Base-by-base conservation (phyloP, 1,284 basidiomycete species). In the Trametes hirsuta region DNA sequence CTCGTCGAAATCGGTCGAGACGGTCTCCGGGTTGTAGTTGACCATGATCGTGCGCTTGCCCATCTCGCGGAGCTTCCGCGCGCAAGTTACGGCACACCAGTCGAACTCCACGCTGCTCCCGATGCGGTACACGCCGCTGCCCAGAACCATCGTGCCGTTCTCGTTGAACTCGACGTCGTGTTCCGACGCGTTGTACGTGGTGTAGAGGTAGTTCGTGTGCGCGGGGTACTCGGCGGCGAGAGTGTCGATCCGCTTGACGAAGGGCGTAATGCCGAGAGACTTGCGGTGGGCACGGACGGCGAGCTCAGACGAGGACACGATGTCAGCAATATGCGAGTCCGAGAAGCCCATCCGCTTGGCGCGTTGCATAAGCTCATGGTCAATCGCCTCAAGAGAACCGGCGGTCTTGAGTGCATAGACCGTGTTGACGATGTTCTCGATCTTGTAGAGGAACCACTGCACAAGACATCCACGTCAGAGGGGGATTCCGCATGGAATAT, bases 1-100 rank as follows among this genome's bases (percentile, higher is more conserved):
- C 80, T 99, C 97, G 73, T 99, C 97, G 75, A 97, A 99, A 76
- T 99, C 97, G 59, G 97, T 99, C 6, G 95, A 97, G 58, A 99
- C 97, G 4, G 97, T 99, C 79, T 99, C 97, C 15, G 97, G 97
- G 78, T 99, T 99, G 80, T 99, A 99, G 83, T 99, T 99, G 84
- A 99, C 85, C 97, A 99, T 99, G 80, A 99, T 90, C 45, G 97
- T 98, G 80, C 89, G 87, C 77, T 93, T 91, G 73, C 95, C 95
- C 85, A 95, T 91, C 65, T 90, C 87, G 66, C 96, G 84, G 66
- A 99, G 86, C 72, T 91, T 91, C 65, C 97, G 86, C 42, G 95
- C 94, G 75, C 96, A 98, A 3, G 96, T 98, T 52, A 99, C 97
- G 35, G 97, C 97, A 75, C 97, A 99, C 97, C 97, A 99, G 77